Base-by-base conservation (phyloP, 2,329 filamentous ascomycete genomes). In the Lasiodiplodia sp. region DNA sequence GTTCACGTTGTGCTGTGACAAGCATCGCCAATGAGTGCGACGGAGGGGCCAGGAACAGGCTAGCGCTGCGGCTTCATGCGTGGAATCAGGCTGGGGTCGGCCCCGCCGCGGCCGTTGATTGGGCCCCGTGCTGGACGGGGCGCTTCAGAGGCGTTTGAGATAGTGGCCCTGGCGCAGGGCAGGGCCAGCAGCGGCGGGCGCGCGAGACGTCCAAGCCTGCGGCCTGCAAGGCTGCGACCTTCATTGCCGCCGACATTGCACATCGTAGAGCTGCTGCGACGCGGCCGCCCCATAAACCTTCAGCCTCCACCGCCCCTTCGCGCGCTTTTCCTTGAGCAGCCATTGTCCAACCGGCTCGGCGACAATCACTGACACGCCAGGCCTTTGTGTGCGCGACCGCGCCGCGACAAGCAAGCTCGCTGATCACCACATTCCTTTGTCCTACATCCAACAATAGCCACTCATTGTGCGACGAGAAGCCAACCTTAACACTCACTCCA, bases 381-480 rank as follows among this genome's bases (percentile, higher is more conserved):
- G 12, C 8, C 60, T 52, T 64, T 64, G 58, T 64, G 25, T 28
- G 58, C 34, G 57, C 57, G 57, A 57, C 55, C 55, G 55, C 55
- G 34, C 31, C 55, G 31, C 60, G 47, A 51, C 47, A 64, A 25
- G 44, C 44, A 51, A 31, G 23, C 47, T 64, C 60, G 60, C 40
- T 34, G 60, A 64, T 64, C 60, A 52, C 60, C 60, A 28, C 60
- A 64, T 64, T 64, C 60, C 44, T 64, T 64, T 52, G 60, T 64
- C 64, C 67, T 37, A 70, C 67, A 12, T 51, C 69, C 60, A 58
- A 66, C 37, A 69, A 67, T 58, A 66, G n/a, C 68, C 69, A 60
- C 68, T 60, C 2, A 67, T 70, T 47, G 65, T 64, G 60, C 60
- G 60, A 64, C 60, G 60, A 38, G 1, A 34, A 23, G 23, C 28